Conservation (phyloP, 495 filamentous ascomycete species). For the Haplographium delicatum region DNA sequence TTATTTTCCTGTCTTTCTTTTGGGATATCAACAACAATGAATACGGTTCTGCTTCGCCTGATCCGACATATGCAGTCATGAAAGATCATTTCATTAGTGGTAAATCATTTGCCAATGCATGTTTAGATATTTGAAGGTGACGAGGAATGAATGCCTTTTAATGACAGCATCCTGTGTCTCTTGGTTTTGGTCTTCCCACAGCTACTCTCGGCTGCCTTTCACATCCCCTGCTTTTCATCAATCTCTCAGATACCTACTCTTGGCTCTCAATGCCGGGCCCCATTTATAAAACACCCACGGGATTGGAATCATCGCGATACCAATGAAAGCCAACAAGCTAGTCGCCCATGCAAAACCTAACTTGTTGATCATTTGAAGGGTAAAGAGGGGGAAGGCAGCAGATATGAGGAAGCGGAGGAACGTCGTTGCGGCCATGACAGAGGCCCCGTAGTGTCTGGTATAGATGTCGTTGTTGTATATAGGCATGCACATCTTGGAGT, state of each 20-base stretch:
- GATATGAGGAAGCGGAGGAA: conserved; percentile 56
- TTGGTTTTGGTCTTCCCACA: too few species aligned
- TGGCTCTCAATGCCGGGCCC: conserved; percentile 1
- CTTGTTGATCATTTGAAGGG: conserved; percentile 32
- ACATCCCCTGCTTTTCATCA: too few species aligned
- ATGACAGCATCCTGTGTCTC: too few species aligned
- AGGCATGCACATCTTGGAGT: not conserved
- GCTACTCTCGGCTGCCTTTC: too few species aligned
- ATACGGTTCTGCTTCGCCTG: too few species aligned
- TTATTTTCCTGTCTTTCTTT: too few species aligned
- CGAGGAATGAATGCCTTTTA: too few species aligned
- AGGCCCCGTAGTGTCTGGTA: conserved; percentile 49
- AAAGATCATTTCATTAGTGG: too few species aligned
- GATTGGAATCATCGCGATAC: conserved; percentile 49
- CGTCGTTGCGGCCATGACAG: conserved; percentile 55
- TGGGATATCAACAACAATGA: too few species aligned
- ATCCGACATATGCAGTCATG: too few species aligned
- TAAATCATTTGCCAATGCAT: too few species aligned
- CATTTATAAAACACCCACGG: conserved; percentile 28
- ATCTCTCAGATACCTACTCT: conserved; percentile 4
- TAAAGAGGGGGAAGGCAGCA: conserved; percentile 61
- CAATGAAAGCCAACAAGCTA: conserved; percentile 52
- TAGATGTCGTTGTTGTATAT: conserved; percentile 55
- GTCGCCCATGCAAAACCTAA: conserved; percentile 55
- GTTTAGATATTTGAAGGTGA: too few species aligned